Percentiles rank a stretch among this genome's conserved stretches.
These are phyloP conservation scores for Curvularia sp. DNA, from an alignment of 2,329 filamentous ascomycete genomes.

Conservation along the genomic window DNA sequence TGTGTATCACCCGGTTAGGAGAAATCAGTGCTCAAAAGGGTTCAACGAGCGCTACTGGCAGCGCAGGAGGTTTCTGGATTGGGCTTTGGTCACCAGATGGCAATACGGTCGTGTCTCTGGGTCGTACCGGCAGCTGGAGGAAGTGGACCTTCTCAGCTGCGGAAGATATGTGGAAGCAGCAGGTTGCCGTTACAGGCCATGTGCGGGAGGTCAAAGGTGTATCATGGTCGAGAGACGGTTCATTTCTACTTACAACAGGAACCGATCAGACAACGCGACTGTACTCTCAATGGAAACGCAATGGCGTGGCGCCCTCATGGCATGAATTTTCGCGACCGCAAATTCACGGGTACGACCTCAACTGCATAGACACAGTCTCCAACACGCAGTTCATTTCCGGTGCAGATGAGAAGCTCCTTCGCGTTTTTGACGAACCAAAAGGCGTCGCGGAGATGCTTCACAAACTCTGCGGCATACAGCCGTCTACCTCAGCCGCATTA, in stretches of 20 bases:
- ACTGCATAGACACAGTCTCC: conserved; percentile 83
- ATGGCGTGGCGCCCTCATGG: conserved; percentile 66
- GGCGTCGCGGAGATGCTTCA: conserved; percentile 78
- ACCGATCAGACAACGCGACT: conserved; percentile 92
- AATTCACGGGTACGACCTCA: conserved; percentile 97
- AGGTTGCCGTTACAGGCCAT: conserved; percentile 82
- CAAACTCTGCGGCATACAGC: conserved; percentile 67
- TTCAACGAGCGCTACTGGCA: conserved; percentile 94
- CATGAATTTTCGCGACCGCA: conserved; percentile 95
- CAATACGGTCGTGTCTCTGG: conserved; percentile 77
- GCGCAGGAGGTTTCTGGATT: conserved; percentile 95
- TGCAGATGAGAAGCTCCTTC: conserved; percentile 96
- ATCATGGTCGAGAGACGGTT: conserved; percentile 81
- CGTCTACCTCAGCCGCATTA: conserved; percentile 50
- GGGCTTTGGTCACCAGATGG: conserved; percentile 88
- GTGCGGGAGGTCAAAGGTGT: conserved; percentile 80
- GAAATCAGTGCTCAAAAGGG: conserved; percentile 96
- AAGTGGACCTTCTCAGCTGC: conserved; percentile 72
- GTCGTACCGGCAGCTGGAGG: conserved; percentile 92
- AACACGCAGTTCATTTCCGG: conserved; percentile 85
- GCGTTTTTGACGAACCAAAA: conserved; percentile 89
- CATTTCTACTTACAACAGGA: conserved; percentile 86
- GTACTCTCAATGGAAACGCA: conserved; percentile 76
- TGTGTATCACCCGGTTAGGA: conserved; percentile 82
- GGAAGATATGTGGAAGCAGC: conserved; percentile 76